Percentiles rank a stretch among this genome's conserved stretches.
Conservation (phyloP, 208 protist genomes). For the Phytomonas sp. region DNA sequence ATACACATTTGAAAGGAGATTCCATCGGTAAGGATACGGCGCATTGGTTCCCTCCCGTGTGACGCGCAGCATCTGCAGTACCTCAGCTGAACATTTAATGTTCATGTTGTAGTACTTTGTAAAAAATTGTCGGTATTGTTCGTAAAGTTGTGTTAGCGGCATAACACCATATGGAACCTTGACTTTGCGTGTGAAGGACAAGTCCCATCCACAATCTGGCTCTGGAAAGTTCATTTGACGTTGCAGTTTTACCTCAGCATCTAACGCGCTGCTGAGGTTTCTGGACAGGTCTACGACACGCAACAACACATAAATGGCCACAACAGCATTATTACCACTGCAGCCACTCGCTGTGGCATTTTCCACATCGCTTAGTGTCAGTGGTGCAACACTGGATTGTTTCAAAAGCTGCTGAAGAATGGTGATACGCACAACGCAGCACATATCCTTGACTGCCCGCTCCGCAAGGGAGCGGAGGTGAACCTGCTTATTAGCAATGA, state of each 20-base stretch:
- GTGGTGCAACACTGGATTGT: neutral
- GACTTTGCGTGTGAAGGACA: conserved; percentile 19
- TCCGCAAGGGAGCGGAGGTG: conserved; percentile 28
- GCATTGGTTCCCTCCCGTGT: conserved; percentile 18
- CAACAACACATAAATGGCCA: conserved; percentile 50
- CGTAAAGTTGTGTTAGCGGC: conserved; percentile 58
- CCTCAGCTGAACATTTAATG: conserved; percentile 26
- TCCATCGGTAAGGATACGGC: conserved; percentile 57
- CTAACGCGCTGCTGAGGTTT: conserved; percentile 26
- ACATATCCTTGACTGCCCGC: conserved; percentile 32
- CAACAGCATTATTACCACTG: conserved; percentile 14
- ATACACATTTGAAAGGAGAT: conserved; percentile 30
- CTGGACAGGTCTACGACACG: conserved; percentile 59
- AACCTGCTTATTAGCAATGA: conserved; percentile 24
- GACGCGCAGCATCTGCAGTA: conserved; percentile 25
- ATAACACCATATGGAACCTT: conserved; percentile 54
- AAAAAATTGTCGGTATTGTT: conserved; percentile 56
- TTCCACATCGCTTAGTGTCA: neutral
- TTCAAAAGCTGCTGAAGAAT: neutral
- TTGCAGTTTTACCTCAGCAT: conserved; percentile 34
- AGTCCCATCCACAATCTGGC: conserved; percentile 11
- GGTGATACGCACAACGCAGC: conserved; percentile 34
- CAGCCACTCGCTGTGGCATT: neutral
- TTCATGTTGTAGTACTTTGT: conserved; percentile 25
- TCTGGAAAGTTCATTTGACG: conserved; percentile 18